These are phyloP conservation scores for Colletotrichum sojae DNA, from an alignment of 2,329 filamentous ascomycete genomes.

Conservation along the genomic window DNA sequence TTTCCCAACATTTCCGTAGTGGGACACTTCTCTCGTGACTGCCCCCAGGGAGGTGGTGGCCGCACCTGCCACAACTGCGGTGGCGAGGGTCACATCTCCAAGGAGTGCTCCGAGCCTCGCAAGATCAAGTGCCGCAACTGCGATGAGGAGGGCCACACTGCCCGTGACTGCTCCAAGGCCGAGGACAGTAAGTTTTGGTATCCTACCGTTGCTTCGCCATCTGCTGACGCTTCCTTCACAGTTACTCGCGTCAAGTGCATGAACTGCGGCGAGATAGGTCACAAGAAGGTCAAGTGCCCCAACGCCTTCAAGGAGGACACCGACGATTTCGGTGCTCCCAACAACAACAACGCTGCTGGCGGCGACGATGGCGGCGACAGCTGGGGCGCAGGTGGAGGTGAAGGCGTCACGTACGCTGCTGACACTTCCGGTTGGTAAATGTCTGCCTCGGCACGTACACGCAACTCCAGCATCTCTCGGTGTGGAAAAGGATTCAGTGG, in stretches of 20 bases:
- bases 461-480: background rate
- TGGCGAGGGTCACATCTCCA: constrained; percentile 70
- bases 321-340: constrained; percentile 28
- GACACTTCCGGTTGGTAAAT: constrained; percentile 34
- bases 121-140: constrained; percentile 73
- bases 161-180: constrained; percentile 74
- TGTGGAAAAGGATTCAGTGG: background rate
- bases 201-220: background rate
- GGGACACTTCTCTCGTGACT: constrained; percentile 77
- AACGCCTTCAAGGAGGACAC: constrained; percentile 49
- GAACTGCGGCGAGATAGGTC: constrained; percentile 68
- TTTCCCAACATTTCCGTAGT: constrained; percentile 50
- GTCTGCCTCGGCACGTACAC: background rate
- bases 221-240: constrained; percentile 46
- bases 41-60: constrained; percentile 71
- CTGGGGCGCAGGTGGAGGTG: constrained; percentile 8
- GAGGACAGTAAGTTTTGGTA: constrained; percentile 61
- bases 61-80: constrained; percentile 74
- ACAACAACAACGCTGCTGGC: constrained; percentile 18
- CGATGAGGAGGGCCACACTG: constrained; percentile 71
- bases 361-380: constrained; percentile 18
- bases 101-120: constrained; percentile 64
- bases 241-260: constrained; percentile 70
- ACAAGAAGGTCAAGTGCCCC: constrained; percentile 57
- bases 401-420: background rate